Percentiles rank a stretch among this genome's conserved stretches.
These are phyloP conservation scores for Syzygium jambos DNA, from an alignment of 345 rosid genomes.

Conservation along the genomic window DNA sequence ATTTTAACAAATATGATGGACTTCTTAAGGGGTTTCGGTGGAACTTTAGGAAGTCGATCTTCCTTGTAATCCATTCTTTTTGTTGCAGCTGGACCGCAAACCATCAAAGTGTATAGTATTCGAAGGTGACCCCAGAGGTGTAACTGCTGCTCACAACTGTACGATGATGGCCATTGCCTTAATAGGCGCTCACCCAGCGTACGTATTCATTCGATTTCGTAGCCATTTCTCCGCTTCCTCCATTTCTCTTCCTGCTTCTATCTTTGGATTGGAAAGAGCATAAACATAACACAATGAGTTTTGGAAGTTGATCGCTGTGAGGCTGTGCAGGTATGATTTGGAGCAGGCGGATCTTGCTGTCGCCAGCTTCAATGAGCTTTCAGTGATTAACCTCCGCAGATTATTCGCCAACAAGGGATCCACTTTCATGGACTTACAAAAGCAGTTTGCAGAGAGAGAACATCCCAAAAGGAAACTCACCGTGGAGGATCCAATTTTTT, in stretches of 20 bases:
- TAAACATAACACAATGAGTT: neutral
- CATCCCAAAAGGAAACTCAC: slow-evolving; percentile 80
- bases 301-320: neutral
- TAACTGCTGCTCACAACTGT: slow-evolving; percentile 93
- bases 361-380: slow-evolving; percentile 70
- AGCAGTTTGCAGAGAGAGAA: slow-evolving; percentile 63
- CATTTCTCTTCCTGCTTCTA: neutral
- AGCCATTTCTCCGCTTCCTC: neutral
- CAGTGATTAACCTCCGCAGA: slow-evolving; percentile 86
- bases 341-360: slow-evolving; percentile 94
- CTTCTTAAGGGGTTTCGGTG: neutral
- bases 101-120: slow-evolving; percentile 93
- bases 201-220: slow-evolving; percentile 6
- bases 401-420: slow-evolving; percentile 87
- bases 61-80: neutral
- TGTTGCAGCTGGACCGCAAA: slow-evolving; percentile 79
- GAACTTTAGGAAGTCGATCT: neutral
- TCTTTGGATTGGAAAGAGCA: neutral
- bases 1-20: neutral
- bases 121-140: slow-evolving; percentile 88
- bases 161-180: slow-evolving; percentile 96
- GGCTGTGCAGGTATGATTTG: slow-evolving; percentile 66
- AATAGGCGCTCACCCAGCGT: slow-evolving; percentile 92
- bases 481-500: slow-evolving; percentile 81
- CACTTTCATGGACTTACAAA: slow-evolving; percentile 80